phyloP scores from a whole-genome alignment of 2,329 filamentous ascomycete species.

The Phaeoacremonium minimum region DNA sequence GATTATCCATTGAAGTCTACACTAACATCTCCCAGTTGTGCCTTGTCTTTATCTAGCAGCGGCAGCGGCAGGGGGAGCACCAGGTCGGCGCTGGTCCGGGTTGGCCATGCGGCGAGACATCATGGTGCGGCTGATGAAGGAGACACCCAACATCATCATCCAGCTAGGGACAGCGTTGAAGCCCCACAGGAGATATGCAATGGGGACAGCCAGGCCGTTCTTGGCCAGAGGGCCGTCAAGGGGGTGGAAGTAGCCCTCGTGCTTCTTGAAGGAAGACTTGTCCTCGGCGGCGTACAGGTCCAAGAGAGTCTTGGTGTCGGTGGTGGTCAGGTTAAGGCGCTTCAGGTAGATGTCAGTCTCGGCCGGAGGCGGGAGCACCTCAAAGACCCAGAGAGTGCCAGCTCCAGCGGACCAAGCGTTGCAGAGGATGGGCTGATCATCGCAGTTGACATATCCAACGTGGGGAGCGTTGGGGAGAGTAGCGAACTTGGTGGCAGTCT shows the following conservation, averaged over 20 bases:
- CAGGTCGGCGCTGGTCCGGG: constrained; percentile 4
- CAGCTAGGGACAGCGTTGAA: constrained; percentile 67
- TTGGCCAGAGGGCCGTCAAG: constrained; percentile 65
- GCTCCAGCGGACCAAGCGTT: constrained; percentile 66
- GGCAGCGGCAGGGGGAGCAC: constrained; percentile 9
- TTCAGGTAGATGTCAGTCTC: constrained; percentile 61
- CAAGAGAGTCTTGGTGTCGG: constrained; percentile 59
- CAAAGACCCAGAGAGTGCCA: constrained; percentile 63
- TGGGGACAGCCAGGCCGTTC: constrained; percentile 56
- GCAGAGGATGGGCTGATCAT: constrained; percentile 70
- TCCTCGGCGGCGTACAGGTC: constrained; percentile 50
- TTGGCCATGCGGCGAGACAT: constrained; percentile 47
- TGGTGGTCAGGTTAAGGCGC: constrained; percentile 65
- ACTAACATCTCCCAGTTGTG: no score
- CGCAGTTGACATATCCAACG: constrained; percentile 69
- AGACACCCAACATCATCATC: constrained; percentile 73
- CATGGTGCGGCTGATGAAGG: constrained; percentile 67
- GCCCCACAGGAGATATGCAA: constrained; percentile 65
- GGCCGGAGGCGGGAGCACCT: constrained; percentile 60
- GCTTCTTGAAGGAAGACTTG: constrained; percentile 31
- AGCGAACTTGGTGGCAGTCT: constrained; percentile 61
- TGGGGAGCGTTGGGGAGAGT: constrained; percentile 58
- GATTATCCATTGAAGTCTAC: no score
- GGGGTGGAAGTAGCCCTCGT: constrained; percentile 70
- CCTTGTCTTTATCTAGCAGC: no score